These are phyloP conservation scores for Penicillium arizonense DNA, from an alignment of 495 filamentous ascomycete species.

Conservation along the genomic window DNA sequence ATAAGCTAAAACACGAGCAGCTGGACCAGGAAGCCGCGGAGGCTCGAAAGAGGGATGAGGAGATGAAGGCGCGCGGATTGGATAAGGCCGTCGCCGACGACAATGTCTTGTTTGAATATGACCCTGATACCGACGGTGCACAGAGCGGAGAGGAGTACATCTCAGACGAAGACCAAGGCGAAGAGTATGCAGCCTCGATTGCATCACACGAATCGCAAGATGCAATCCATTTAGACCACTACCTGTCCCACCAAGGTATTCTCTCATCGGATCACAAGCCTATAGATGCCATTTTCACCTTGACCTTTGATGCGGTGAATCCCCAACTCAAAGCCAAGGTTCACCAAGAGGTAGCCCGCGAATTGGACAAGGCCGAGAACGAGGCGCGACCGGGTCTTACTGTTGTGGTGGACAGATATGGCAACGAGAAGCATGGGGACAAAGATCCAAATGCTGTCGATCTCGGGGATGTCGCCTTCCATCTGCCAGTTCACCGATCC, in stretches of 20 bases:
- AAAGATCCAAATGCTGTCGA: slow-evolving; percentile 59
- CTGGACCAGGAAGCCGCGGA: slow-evolving; percentile 63
- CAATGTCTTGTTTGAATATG: slow-evolving; percentile 84
- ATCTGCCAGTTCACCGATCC: slow-evolving; percentile 58
- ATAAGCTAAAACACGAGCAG: slow-evolving; percentile 68
- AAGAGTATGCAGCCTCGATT: slow-evolving; percentile 12
- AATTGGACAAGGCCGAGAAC: slow-evolving; percentile 90
- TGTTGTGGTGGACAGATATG: slow-evolving; percentile 69
- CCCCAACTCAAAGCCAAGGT: slow-evolving; percentile 78
- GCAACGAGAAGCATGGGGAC: slow-evolving; percentile 26
- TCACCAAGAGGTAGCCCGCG: slow-evolving; percentile 81
- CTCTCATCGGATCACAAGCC: slow-evolving; percentile 97
- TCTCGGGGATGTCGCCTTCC: slow-evolving; percentile 71
- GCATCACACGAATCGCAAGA: slow-evolving; percentile 28
- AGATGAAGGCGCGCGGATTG: slow-evolving; percentile 78
- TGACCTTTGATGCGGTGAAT: slow-evolving; percentile 82
- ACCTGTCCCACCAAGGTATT: slow-evolving; percentile 84
- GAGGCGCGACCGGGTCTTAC: slow-evolving; percentile 84
- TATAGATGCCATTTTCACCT: slow-evolving; percentile 70
- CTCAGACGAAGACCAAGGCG: slow-evolving; percentile 29
- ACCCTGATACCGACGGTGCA: slow-evolving; percentile 60
- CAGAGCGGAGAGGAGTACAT: slow-evolving; percentile 65
- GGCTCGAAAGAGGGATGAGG: slow-evolving; percentile 69
- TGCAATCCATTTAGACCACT: slow-evolving; percentile 66
- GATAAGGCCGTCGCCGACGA: slow-evolving; percentile 76